phyloP scores from a whole-genome alignment of 495 filamentous ascomycete genomes.

The Aspergillus wentii region DNA sequence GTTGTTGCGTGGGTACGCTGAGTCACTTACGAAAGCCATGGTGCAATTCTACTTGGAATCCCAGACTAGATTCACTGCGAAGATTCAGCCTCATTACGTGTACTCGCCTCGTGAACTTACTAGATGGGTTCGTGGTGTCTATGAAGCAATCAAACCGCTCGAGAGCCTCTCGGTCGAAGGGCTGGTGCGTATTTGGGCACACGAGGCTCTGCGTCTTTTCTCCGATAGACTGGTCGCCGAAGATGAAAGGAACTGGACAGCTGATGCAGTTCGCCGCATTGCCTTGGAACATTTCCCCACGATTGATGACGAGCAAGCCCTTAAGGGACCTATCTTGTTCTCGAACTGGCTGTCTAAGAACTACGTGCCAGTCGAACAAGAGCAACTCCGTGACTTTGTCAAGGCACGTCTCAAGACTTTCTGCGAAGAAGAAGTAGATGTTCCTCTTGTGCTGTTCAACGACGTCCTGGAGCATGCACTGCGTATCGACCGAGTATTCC shows the following conservation, averaged over 20 bases:
- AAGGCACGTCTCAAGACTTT: constrained; percentile 96
- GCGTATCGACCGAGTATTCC: constrained; percentile 96
- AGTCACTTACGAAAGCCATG: constrained; percentile 94
- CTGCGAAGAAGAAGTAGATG: constrained; percentile 98
- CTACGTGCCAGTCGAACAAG: constrained; percentile 93
- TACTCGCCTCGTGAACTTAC: constrained; percentile 98
- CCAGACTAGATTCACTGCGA: constrained; percentile 85
- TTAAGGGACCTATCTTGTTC: constrained; percentile 93
- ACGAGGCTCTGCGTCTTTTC: constrained; percentile 93
- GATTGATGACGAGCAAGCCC: constrained; percentile 79
- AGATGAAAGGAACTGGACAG: constrained; percentile 93
- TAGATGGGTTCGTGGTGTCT: constrained; percentile 93
- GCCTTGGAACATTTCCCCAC: constrained; percentile 90
- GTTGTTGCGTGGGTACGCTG: constrained; percentile 88
- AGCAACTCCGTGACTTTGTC: constrained; percentile 91
- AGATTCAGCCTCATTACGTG: constrained; percentile 97
- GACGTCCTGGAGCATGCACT: constrained; percentile 97
- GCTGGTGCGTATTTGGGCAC: constrained; percentile 94
- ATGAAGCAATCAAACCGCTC: constrained; percentile 90
- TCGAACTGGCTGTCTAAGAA: constrained; percentile 99
- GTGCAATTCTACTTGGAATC: constrained; percentile 94
- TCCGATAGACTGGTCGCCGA: constrained; percentile 92
- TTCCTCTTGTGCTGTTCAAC: constrained; percentile 95
- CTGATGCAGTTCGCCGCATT: constrained; percentile 75
- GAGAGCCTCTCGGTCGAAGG: constrained; percentile 86